Conservation (phyloP, 164 flowering plant species). For the Nymphaea colorata region DNA sequence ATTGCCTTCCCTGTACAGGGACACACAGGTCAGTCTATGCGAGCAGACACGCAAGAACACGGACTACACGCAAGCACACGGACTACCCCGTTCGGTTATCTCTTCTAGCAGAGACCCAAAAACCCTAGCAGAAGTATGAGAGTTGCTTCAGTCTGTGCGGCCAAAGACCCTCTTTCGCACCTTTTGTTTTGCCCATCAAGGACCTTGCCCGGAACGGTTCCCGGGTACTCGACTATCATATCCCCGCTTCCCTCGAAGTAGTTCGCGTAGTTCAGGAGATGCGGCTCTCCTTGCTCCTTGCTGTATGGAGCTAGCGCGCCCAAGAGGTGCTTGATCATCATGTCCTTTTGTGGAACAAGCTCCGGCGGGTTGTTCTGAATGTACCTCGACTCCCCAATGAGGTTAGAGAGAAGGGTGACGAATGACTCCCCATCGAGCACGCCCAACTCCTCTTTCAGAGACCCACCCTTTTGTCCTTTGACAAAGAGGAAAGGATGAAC, state of each 20-base stretch:
- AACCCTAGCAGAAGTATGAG: too few relatives aligned
- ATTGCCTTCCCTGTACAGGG: too few relatives aligned
- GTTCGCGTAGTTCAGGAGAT: constrained; percentile 55
- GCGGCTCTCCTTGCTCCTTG: constrained; percentile 70
- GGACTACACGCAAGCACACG: too few relatives aligned
- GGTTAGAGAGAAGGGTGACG: constrained; percentile 50
- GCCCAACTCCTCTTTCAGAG: constrained; percentile 33
- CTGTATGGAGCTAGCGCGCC: constrained; percentile 64
- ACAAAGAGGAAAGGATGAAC: too few relatives aligned
- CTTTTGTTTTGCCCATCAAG: too few relatives aligned
- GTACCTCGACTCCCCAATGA: constrained; percentile 74
- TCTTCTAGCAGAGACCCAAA: too few relatives aligned
- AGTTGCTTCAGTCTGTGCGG: too few relatives aligned
- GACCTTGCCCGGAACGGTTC: constrained; percentile 61
- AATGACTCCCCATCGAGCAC: constrained; percentile 52
- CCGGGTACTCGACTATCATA: constrained; percentile 84
- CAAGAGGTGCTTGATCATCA: constrained; percentile 62
- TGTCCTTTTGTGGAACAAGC: constrained; percentile 76
- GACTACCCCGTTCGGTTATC: too few relatives aligned
- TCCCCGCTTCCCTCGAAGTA: constrained; percentile 71
- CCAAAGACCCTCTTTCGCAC: too few relatives aligned
- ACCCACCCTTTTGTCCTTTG: too few relatives aligned
- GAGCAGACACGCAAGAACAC: too few relatives aligned
- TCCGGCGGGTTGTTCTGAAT: constrained; percentile 98
- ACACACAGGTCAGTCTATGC: too few relatives aligned